These are phyloP conservation scores for Chamaenerion angustifolium DNA, from an alignment of 345 rosid species.

Conservation along the genomic window DNA sequence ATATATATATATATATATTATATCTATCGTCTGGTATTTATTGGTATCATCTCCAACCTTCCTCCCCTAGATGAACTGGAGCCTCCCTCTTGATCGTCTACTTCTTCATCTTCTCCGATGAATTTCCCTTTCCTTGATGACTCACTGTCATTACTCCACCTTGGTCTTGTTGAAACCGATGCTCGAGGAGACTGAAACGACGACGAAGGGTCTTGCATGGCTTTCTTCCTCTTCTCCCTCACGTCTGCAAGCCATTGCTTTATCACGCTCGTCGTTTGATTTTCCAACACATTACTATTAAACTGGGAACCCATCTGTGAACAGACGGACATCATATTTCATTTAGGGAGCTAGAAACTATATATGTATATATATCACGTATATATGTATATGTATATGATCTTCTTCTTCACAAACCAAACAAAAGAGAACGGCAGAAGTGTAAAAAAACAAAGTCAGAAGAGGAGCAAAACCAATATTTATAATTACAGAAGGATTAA, in stretches of 20 bases:
- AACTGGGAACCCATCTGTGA: slow-evolving; percentile 26
- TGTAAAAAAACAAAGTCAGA: too few species aligned
- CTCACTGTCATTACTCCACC: background rate
- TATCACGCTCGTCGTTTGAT: slow-evolving; percentile 13
- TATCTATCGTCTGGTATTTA: too few species aligned
- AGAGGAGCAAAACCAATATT: too few species aligned
- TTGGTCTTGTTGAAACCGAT: slow-evolving; percentile 3
- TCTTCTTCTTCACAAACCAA: too few species aligned
- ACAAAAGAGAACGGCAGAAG: too few species aligned
- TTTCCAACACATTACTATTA: slow-evolving; percentile 20
- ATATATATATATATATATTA: too few species aligned
- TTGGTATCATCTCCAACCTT: too few species aligned
- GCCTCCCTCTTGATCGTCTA: background rate
- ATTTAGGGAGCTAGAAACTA: too few species aligned
- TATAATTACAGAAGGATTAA: too few species aligned
- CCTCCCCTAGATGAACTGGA: slow-evolving; percentile 5
- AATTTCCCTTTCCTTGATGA: background rate
- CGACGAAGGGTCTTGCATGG: background rate
- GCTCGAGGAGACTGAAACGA: slow-evolving; percentile 6
- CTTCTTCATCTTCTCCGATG: background rate
- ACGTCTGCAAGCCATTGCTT: slow-evolving; percentile 23
- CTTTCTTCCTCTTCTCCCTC: slow-evolving; percentile 14
- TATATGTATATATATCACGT: too few species aligned
- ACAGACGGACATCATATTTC: too few species aligned
- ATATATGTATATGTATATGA: too few species aligned